Evolutionary conservation across 1,139 yeast genomes (phyloP).

Genomic region (Hanseniaspora uvarum): DNA sequence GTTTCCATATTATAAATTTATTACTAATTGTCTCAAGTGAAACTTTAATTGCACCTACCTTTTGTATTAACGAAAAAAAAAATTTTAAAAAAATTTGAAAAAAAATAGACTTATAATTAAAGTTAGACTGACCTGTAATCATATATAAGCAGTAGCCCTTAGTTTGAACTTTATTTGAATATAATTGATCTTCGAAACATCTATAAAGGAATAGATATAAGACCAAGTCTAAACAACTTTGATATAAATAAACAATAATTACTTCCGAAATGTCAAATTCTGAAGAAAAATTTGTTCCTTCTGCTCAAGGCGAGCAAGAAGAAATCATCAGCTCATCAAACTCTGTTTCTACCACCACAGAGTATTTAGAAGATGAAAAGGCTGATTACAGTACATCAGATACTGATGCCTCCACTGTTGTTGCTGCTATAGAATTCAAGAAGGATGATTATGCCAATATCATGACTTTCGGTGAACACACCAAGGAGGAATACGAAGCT

Average conservation of each 20-base stretch:
- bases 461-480: conserved; percentile 16
- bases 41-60: neutral
- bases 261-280: neutral
- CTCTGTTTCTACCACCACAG: neutral
- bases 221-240: too few relatives aligned
- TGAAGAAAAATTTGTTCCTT: neutral
- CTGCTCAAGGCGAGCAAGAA: neutral
- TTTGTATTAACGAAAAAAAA: neutral
- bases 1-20: too few relatives aligned
- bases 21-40: too few relatives aligned
- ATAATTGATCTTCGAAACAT: too few relatives aligned
- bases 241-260: too few relatives aligned
- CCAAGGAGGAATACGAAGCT: conserved; percentile 15
- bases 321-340: neutral
- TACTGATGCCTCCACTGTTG: neutral
- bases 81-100: too few relatives aligned
- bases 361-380: conserved; percentile 1
- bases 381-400: neutral
- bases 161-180: too few relatives aligned
- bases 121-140: too few relatives aligned
- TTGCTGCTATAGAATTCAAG: neutral
- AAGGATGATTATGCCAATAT: conserved; percentile 11
- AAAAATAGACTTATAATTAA: too few relatives aligned
- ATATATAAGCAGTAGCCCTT: too few relatives aligned
- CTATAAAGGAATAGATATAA: too few relatives aligned